phyloP scores from a whole-genome alignment of 805 yeast species.

The Candida maltosa region DNA sequence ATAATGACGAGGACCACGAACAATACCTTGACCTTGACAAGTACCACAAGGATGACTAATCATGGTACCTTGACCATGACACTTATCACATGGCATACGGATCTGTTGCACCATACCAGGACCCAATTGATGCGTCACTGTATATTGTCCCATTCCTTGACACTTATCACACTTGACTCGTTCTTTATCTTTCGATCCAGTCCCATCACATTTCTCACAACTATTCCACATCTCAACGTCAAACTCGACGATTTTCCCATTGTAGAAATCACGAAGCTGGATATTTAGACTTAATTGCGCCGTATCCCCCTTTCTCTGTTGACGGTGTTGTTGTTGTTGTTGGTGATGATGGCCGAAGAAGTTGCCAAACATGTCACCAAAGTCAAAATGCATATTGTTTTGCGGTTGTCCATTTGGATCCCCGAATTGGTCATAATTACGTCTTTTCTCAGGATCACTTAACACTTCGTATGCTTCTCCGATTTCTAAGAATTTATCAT shows the following conservation, averaged over 20 bases:
- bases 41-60: conserved; percentile 61
- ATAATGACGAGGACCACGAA: conserved; percentile 52
- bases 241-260: conserved; percentile 64
- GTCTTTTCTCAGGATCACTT: conserved; percentile 64
- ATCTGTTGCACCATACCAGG: conserved; percentile 89
- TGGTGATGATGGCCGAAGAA: conserved; percentile 23
- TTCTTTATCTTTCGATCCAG: conserved; percentile 81
- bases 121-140: conserved; percentile 71
- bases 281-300: conserved; percentile 54
- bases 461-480: conserved; percentile 92
- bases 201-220: conserved; percentile 77
- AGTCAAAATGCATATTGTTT: conserved; percentile 19
- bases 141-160: conserved; percentile 68
- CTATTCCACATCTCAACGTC: conserved; percentile 65
- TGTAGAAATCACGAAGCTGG: conserved; percentile 62
- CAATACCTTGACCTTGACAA: conserved; percentile 73
- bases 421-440: conserved; percentile 73
- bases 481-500: conserved; percentile 80
- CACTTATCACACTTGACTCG: conserved; percentile 65
- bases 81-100: conserved; percentile 73
- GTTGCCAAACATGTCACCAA: conserved; percentile 60
- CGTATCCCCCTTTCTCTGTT: conserved; percentile 60
- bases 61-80: conserved; percentile 73
- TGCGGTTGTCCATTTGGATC: conserved; percentile 49
- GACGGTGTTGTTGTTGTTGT: conserved; percentile 19